Evolutionary conservation across 306 rosid genomes (phyloP), one percentile per base, ranked within the genome.

Genomic region (Dryas alaskensis): DNA sequence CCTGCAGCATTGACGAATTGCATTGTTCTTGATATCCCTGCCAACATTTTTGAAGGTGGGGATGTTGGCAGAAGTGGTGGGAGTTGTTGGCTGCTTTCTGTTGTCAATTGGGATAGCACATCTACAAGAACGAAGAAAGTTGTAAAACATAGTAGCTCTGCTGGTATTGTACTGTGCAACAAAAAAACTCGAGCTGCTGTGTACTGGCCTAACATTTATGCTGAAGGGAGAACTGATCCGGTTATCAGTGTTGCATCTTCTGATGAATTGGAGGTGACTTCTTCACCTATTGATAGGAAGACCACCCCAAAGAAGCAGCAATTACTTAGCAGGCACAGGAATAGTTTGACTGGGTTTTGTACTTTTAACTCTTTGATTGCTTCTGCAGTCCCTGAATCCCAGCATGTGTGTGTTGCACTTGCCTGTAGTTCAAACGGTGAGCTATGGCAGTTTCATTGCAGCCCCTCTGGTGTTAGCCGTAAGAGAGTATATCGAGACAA

Each of bases 391-490:
- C 95, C 92, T 47, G 68, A 75, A 81, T 77, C 69, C 71, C 78
- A 69, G 65, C 37, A 81, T 67, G 82, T 19, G 46, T 94, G 97
- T 62, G 67, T 82, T 68, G 96, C 87, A 51, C 76, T 94, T 84
- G 96, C 96, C 0, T 88, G 90, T 82, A 80, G 89, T 85, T 89
- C 97, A 49, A 86, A 84, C 57, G 96, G 92, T 44, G 87, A 91
- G 69, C 86, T 94, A 51, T 94, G 97, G 97, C 85, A 76, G 85
- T 94, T 91, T 86, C 80, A 73, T 54, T 94, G 96, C 77, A 84
- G 87, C 75, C 91, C 89, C 37, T 74, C 76, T 65, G 89, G 92
- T 73, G 83, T 94, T 77, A 78, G 79, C 47, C 83, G 92, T 47
- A 75, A 75, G 60, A 84, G 84, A 83, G 91, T 87, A 14, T 61